Evolutionary conservation across 73 alveolate species (phyloP).

Genomic region (Durusdinium trenchii): DNA sequence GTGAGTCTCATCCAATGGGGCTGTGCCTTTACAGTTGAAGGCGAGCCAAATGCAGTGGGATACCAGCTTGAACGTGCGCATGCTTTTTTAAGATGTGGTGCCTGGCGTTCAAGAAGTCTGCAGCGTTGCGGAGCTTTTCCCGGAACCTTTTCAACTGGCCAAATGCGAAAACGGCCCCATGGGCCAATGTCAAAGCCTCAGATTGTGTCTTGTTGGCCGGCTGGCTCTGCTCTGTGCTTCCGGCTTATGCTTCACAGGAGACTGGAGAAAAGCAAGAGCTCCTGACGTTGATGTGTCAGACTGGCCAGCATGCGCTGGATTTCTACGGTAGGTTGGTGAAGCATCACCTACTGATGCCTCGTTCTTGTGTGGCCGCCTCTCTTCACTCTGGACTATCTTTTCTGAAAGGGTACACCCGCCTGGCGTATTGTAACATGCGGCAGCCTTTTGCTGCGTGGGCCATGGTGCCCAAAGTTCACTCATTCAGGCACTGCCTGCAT

Average conservation of each 20-base stretch:
- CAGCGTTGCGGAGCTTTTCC: not conserved
- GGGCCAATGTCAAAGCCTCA: conserved; percentile 4
- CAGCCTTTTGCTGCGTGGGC: not conserved
- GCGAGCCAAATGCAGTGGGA: not conserved
- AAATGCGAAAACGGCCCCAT: not conserved
- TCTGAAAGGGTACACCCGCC: not conserved
- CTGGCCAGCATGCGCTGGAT: not conserved
- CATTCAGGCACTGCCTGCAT: not conserved
- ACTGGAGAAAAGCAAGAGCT: too few species aligned
- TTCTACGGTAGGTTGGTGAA: not conserved
- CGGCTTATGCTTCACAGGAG: too few species aligned
- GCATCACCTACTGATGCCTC: not conserved
- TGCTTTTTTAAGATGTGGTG: not conserved
- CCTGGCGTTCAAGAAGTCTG: not conserved
- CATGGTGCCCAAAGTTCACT: not conserved
- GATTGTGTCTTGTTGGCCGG: not conserved
- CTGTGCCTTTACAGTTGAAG: not conserved
- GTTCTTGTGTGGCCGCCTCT: not conserved
- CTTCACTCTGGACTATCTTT: not conserved
- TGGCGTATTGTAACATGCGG: not conserved
- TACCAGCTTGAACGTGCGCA: not conserved
- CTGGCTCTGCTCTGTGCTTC: not conserved
- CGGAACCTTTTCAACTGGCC: not conserved
- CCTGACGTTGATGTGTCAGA: not conserved
- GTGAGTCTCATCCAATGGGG: not conserved